Evolutionary conservation across 441 rosid species (phyloP).

Genomic region (Erodium texanum): DNA sequence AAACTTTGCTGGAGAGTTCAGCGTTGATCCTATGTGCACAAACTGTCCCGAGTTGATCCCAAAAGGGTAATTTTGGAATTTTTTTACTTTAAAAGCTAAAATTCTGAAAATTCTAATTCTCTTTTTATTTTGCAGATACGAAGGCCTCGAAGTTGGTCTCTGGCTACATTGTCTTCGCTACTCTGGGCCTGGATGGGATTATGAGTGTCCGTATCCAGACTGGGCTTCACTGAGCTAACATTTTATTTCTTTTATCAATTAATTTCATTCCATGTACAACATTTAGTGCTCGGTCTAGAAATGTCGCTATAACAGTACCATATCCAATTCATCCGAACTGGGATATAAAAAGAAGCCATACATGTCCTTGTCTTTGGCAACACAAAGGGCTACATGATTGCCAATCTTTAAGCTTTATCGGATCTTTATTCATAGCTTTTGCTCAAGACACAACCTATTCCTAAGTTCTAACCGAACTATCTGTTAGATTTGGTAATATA

Average conservation of each 20-base stretch:
- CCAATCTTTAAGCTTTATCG: not conserved
- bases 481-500: not conserved
- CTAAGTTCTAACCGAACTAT: not conserved
- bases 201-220: constrained; percentile 66
- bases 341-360: not conserved
- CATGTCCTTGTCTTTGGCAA: not conserved
- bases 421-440: not conserved
- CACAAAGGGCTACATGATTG: not conserved
- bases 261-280: not conserved
- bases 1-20: constrained; percentile 40
- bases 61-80: constrained; percentile 39
- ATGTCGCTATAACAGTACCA: not conserved
- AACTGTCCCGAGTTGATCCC: constrained; percentile 78
- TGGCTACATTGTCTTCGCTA: constrained; percentile 79
- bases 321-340: not conserved
- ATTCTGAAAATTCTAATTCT: not conserved
- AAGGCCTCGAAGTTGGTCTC: constrained; percentile 59
- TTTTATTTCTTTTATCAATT: too few species aligned
- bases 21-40: constrained; percentile 73
- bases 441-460: not conserved
- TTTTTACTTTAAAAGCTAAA: too few species aligned
- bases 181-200: constrained; percentile 80
- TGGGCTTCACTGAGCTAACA: constrained; percentile 49
- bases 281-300: not conserved
- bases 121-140: constrained; percentile 42